Percentiles rank a stretch among this genome's conserved stretches.
These are phyloP conservation scores for Polychaeton citri DNA, from an alignment of 2,329 filamentous ascomycete genomes.

Conservation along the genomic window DNA sequence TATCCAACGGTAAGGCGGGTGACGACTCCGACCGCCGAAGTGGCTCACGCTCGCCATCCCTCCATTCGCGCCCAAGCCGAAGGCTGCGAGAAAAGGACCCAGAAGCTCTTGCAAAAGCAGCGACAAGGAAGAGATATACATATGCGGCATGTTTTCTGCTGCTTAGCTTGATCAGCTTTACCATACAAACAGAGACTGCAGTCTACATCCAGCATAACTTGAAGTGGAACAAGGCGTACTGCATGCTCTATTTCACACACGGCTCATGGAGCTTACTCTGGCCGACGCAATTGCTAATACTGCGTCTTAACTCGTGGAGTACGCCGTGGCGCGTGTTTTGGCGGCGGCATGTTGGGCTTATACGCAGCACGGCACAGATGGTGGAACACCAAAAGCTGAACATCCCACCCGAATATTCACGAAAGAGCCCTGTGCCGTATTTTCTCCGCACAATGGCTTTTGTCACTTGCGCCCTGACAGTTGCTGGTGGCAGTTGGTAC, in stretches of 20 bases:
- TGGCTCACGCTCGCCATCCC: background rate
- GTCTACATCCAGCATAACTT: slow-evolving; percentile 87
- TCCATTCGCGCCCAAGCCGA: slow-evolving; percentile 4
- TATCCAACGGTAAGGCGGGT: slow-evolving; percentile 22
- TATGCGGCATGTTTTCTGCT: slow-evolving; percentile 75
- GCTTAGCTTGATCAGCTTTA: slow-evolving; percentile 75
- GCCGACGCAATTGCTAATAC: slow-evolving; percentile 67
- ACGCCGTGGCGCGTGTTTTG: slow-evolving; percentile 77
- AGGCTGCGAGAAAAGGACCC: slow-evolving; percentile 61
- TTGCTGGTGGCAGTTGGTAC: slow-evolving; percentile 92
- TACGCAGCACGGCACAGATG: slow-evolving; percentile 65
- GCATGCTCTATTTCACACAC: slow-evolving; percentile 97
- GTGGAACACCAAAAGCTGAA: slow-evolving; percentile 67
- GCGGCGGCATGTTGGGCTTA: slow-evolving; percentile 53
- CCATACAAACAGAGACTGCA: slow-evolving; percentile 88
- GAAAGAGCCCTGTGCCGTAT: slow-evolving; percentile 51
- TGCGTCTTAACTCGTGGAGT: slow-evolving; percentile 66
- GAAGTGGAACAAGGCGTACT: slow-evolving; percentile 97
- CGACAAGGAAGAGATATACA: slow-evolving; percentile 70
- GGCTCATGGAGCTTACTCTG: slow-evolving; percentile 85
- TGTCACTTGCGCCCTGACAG: slow-evolving; percentile 72
- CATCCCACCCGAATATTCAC: slow-evolving; percentile 35
- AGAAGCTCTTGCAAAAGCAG: slow-evolving; percentile 47
- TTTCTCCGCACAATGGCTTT: slow-evolving; percentile 67
- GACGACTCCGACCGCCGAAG: slow-evolving; percentile 1